Base-by-base conservation (phyloP, 352 stramenopile genomes). In the Phytopythium mirpurense region DNA sequence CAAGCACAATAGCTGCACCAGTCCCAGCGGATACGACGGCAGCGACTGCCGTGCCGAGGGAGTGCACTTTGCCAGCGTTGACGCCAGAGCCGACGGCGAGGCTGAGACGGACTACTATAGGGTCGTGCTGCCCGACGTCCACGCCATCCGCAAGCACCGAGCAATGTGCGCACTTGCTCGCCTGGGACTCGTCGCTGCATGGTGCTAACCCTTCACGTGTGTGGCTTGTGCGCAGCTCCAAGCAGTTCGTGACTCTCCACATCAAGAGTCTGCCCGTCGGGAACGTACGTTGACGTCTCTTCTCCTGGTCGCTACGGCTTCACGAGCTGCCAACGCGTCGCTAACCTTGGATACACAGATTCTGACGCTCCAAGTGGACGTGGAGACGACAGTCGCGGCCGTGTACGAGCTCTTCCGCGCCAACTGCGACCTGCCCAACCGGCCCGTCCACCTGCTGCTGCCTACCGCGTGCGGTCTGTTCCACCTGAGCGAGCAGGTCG, bases 341-440 rank as follows among this genome's bases (percentile, higher is more conserved):
- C 19, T 24, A 41, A 24, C 24, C 27, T 15, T 37, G 24, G 7
- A 24, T 9, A 18, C 21, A 44, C 47, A 78, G 70, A 70, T 90
- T 19, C 70, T 88, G 8, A 74, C 76, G 11, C 73, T 93, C 9
- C 65, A 67, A 8, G 54, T 93, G 26, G 74, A 90, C 34, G 56
- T 78, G 10, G 73, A 61, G 51, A 67, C 60, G 21, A 71, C 75
- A 0, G 62, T 90, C 19, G 63, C 78, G 15, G 86, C 83, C 57
- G 61, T 93, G 16, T 93, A 93, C 52, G 83, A 93, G 51, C 62
- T 88, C 16, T 93, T 90, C 47, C 83, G 83, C 31, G 63, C 78
- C 26, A 80, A 80, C 36, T 63, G 64, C 8, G 78, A 88, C 26
- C 49, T 68, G 0, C 70, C 70, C 2, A 86, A 89, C 29, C 79